Evolutionary conservation across 78 protist species (phyloP), one percentile per base, ranked within the genome.

Genomic region (Dictyostelium capitatum): DNA sequence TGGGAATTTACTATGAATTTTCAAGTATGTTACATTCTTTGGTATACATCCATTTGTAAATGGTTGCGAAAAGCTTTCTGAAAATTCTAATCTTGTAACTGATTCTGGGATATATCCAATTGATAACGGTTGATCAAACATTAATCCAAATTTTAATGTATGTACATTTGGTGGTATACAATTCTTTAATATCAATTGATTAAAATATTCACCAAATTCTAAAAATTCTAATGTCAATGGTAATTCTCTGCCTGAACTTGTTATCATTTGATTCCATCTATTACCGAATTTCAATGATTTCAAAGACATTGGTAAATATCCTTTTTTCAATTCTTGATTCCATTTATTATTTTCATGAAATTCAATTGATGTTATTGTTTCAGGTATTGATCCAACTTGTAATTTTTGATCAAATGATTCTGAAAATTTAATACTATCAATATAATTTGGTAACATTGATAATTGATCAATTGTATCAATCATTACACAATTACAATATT

Each of bases 151-250:
- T 0, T 37, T 30, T 28, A 78, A 51, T 28, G 57, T 51, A 15
- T 14, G 17, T 46, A 78, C 57, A 67, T 67, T 67, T 25, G 75
- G 75, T 32, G 75, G 75, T 0, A 67, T 67, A 19, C 28, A 80
- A 54, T 59, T 41, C 20, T 43, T 37, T 72, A 43, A 32, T 2
- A 72, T 72, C 14, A 43, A 11, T 72, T 72, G 79, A 30, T 72
- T 48, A 5, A 72, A 72, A 11, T 32, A n/a, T 9, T n/a, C n/a
- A 15, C 79, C 79, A 19, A 72, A 72, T 4, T 41, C 43, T 4
- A 72, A 54, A 11, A 32, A 41, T 4, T 30, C 43, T 3, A 72
- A 30, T 17, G 79, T 41, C 19, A n/a, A 17, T 72, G 79, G 79
- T n/a, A 72, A 46, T 14, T 32, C 75, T 30, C 48, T 37, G 14